phyloP scores from a whole-genome alignment of 768 basidiomycete species.

The Xerocomus potaroensis region DNA sequence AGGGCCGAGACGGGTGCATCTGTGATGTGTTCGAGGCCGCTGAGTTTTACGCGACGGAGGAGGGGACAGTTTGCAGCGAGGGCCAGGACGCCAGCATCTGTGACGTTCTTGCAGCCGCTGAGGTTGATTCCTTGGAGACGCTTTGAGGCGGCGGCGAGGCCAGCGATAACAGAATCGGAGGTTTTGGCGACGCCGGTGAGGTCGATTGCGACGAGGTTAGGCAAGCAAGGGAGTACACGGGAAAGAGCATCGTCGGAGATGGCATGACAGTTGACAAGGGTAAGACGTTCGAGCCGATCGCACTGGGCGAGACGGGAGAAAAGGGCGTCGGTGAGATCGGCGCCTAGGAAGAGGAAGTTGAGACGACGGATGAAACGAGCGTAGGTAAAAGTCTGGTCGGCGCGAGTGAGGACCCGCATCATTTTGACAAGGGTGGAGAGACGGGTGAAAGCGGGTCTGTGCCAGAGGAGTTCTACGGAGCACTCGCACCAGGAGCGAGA shows the following conservation, averaged over 20 bases:
- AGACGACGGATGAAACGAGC: slow-evolving; percentile 84
- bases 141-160: slow-evolving; percentile 63
- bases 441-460: slow-evolving; percentile 75
- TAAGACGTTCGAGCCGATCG: slow-evolving; percentile 81
- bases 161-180: slow-evolving; percentile 66
- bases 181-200: slow-evolving; percentile 68
- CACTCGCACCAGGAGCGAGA: slow-evolving; percentile 94
- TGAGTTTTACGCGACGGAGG: slow-evolving; percentile 87
- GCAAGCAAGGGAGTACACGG: slow-evolving; percentile 61
- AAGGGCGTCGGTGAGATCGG: slow-evolving; percentile 67
- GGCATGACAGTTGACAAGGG: slow-evolving; percentile 72
- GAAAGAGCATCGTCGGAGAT: slow-evolving; percentile 63
- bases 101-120: slow-evolving; percentile 74
- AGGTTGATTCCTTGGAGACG: slow-evolving; percentile 92
- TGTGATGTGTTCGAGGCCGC: slow-evolving; percentile 69
- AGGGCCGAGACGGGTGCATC: slow-evolving; percentile 73
- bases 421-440: slow-evolving; percentile 72
- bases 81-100: slow-evolving; percentile 71
- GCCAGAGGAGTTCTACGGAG: slow-evolving; percentile 92
- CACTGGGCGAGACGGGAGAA: slow-evolving; percentile 70
- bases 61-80: slow-evolving; percentile 71
- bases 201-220: slow-evolving; percentile 84
- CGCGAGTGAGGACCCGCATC: slow-evolving; percentile 60
- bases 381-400: slow-evolving; percentile 81
- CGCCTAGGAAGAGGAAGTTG: slow-evolving; percentile 74